A percentile compares a stretch with the other conserved stretches of the same genome.
Conservation (phyloP, 257 asterid species). For the Cruciata laevipes region DNA sequence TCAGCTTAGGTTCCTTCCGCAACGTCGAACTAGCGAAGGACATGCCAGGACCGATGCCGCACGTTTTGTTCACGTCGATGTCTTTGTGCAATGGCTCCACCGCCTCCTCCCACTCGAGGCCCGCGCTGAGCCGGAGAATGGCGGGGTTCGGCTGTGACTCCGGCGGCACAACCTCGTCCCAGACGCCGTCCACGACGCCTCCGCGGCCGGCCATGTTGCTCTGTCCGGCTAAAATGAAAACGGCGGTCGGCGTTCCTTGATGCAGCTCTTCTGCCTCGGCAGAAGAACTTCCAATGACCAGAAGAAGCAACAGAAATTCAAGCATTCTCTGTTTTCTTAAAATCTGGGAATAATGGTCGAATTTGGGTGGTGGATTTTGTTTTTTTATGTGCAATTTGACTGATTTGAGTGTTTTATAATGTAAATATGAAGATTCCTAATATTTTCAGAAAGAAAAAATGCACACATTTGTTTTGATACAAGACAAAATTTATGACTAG, state of each 20-base stretch:
- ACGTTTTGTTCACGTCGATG: slow-evolving; percentile 24
- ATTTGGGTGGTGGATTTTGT: not conserved
- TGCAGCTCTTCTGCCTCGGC: not conserved
- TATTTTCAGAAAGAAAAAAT: not conserved
- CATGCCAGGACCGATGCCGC: slow-evolving; percentile 38
- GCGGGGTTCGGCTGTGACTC: slow-evolving; percentile 31
- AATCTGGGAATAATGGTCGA: not conserved
- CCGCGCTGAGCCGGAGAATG: slow-evolving; percentile 19
- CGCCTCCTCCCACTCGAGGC: slow-evolving; percentile 27
- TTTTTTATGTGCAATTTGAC: not conserved
- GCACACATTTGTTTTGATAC: not conserved
- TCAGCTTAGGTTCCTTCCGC: not conserved
- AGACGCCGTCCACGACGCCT: slow-evolving; percentile 33
- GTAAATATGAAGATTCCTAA: no score
- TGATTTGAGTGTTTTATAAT: no score
- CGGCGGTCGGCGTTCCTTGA: slow-evolving; percentile 17
- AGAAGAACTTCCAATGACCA: slow-evolving; percentile 1
- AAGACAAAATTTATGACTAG: not conserved
- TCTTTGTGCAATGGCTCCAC: slow-evolving; percentile 35
- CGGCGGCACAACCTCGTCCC: slow-evolving; percentile 60
- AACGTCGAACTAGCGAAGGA: slow-evolving; percentile 27
- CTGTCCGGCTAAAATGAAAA: slow-evolving; percentile 73
- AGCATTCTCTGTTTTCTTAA: slow-evolving; percentile 17
- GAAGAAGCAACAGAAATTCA: slow-evolving; percentile 26
- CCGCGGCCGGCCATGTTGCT: slow-evolving; percentile 96